Percentiles rank a stretch among this genome's conserved stretches.
Evolutionary conservation across 352 stramenopile genomes (phyloP).

Genomic region (Globisporangium spiculum): DNA sequence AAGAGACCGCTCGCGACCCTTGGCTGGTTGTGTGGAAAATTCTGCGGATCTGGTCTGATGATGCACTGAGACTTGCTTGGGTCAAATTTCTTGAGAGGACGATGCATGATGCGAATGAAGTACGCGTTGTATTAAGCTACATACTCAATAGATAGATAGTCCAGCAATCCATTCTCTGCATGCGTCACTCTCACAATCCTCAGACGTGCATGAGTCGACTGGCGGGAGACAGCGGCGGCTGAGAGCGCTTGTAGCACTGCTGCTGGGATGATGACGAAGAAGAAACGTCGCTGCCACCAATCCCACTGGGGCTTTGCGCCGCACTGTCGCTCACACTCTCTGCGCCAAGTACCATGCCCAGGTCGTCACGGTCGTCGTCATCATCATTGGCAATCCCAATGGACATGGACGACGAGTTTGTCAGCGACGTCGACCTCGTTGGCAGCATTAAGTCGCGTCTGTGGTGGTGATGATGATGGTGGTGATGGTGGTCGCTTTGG

Average conservation of each 20-base stretch:
- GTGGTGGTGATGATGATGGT: conserved; percentile 1
- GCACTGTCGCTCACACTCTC: conserved; percentile 9
- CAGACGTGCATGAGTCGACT: conserved; percentile 33
- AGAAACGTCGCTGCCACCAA: conserved; percentile 13
- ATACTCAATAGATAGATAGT: too few relatives aligned
- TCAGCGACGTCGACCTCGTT: conserved; percentile 12
- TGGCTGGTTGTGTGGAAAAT: background rate
- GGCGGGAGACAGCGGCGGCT: conserved; percentile 33
- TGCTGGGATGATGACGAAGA: conserved; percentile 18
- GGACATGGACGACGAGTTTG: conserved; percentile 17
- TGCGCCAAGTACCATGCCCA: background rate
- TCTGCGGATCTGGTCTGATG: background rate
- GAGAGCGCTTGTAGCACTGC: conserved; percentile 56
- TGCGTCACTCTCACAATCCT: background rate
- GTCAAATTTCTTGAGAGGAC: background rate
- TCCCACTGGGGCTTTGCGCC: conserved; percentile 27
- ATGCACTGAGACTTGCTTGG: background rate
- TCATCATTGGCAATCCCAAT: conserved; percentile 3
- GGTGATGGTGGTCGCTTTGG: conserved; percentile 1
- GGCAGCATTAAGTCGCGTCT: conserved; percentile 6
- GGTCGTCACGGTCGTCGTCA: background rate
- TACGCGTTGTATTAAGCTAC: too few relatives aligned
- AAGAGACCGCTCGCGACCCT: conserved; percentile 1
- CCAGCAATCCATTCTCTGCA: too few relatives aligned
- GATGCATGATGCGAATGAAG: background rate